Base-by-base conservation (phyloP, 2,329 filamentous ascomycete genomes). In the Apiospora kogelbergensis region DNA sequence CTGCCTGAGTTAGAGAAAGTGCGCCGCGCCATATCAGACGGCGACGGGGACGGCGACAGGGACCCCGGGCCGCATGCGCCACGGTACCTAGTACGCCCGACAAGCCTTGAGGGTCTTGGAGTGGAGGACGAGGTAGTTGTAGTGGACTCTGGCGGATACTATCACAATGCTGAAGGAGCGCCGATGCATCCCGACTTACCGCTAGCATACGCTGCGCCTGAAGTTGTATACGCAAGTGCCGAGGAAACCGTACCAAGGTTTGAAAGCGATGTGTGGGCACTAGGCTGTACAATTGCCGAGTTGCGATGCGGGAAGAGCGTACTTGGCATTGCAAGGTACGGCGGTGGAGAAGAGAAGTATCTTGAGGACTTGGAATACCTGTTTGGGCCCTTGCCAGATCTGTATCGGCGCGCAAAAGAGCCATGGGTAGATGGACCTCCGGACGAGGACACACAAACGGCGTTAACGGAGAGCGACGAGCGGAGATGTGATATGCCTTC, bases 331-430 rank as follows among this genome's bases (percentile, higher is more conserved):
- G 53, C 26, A n/a, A 17, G 53, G 17, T 60, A 60, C 20, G 53
- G 53, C 4, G 53, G 53, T 9, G 53, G 53, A 37, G 53, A 60
- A 37, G 53, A 60, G 30, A 60, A 60, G 30, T 60, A 60, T n/a
- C 30, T 60, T 10, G 63, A 30, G 22, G 60, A 66, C 20, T 42
- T 42, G 15, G 67, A 68, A 41, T 66, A 65, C 24, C 26, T 66
- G 0, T 22, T 68, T 2, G 67, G 67, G 17, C 17, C 63, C 30
- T 26, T 68, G 24, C 67, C 67, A 22, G 13, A 60, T 24, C 60
- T n/a, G 10, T 68, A 66, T 26, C 42, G 67, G 13, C 33, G 53
- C 53, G 53, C 30, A n/a, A 26, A 11, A 11, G 53, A 37, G 17
- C 6, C 30, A n/a, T n/a, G 33, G 53, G 30, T n/a, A 60, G 17